Evolutionary conservation across 192 early-diverging fungal species (phyloP).

Genomic region (Obelidium mucronatum): DNA sequence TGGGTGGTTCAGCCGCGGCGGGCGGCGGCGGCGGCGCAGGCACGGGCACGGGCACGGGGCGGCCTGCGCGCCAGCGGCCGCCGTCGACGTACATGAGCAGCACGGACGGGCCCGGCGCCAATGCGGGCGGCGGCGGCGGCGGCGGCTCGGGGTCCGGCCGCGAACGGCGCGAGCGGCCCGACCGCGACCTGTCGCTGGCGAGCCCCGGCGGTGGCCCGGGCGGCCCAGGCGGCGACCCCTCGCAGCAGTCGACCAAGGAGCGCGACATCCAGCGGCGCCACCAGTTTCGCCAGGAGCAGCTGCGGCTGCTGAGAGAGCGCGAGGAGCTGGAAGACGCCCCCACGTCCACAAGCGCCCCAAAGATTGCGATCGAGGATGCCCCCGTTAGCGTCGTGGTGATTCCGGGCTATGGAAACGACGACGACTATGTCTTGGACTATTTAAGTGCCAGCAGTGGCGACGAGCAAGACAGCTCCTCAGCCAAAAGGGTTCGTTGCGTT

Average conservation of each 20-base stretch:
- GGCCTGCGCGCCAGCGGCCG: slow-evolving; percentile 4
- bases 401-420: slow-evolving; percentile 30
- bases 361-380: background rate
- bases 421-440: slow-evolving; percentile 30
- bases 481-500: background rate
- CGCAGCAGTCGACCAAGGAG: slow-evolving; percentile 21
- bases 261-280: slow-evolving; percentile 31
- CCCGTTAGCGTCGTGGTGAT: slow-evolving; percentile 22
- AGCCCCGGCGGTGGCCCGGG: background rate
- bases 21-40: background rate
- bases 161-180: slow-evolving; percentile 26
- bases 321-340: slow-evolving; percentile 14
- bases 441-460: slow-evolving; percentile 9
- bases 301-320: slow-evolving; percentile 17
- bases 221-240: background rate
- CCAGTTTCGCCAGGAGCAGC: slow-evolving; percentile 25
- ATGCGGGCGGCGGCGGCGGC: background rate
- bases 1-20: background rate
- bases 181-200: background rate
- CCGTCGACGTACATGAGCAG: slow-evolving; percentile 16
- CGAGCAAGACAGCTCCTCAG: background rate
- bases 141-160: background rate
- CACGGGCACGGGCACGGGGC: background rate
- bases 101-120: background rate
- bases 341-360: background rate